Base-by-base conservation (phyloP, 2,329 filamentous ascomycete genomes). In the Iodosphaeria phyllophila region DNA sequence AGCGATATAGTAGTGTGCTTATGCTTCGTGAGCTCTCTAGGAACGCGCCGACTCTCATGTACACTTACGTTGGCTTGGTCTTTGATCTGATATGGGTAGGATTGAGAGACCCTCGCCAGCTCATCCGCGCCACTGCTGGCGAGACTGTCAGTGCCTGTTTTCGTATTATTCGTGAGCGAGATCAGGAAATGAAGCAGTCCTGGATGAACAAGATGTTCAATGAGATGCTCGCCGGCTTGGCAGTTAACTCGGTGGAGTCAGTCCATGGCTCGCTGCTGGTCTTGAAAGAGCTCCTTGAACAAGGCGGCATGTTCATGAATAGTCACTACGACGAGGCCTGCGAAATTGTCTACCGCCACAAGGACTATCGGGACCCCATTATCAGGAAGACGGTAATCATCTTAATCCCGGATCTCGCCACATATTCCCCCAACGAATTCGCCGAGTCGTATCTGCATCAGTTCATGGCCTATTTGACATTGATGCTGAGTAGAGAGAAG, bases 271-370 rank as follows among this genome's bases (percentile, higher is more conserved):
- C 86, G 2, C 62, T 98, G 20, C 62, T 98, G 12, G 83, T 91
- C 2, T 64, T 95, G 40, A 91, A 86, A 47, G 86, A 95, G 51
- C 64, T 98, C 23, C 68, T 98, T 11, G 70, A 89, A 33, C 86
- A 92, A 46, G 89, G 89, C 26, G 84, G 83, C 38, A 98, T 98
- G 86, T 98, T 92, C 50, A 95, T 98, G 89, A 83, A 92, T 41
- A 79, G 84, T 19, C 72, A 84, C 43, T 98, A 95, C 48, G 70
- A 75, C 30, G 80, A 92, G 38, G 75, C 82, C 8, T 95, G 86
- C 46, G 89, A 98, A 33, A 84, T 89, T 33, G 79, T 93, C 18
- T 73, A 86, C 35, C 76, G 78, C 32, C 79, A 92, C 47, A 92
- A 92, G 48, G 89, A 98, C 38, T 82, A 95, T 39, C 71, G 80